A percentile compares a stretch with the other conserved stretches of the same genome.
These are phyloP conservation scores for Fusarium brevicatenulatum DNA, from an alignment of 2,329 filamentous ascomycete species.

Conservation along the genomic window DNA sequence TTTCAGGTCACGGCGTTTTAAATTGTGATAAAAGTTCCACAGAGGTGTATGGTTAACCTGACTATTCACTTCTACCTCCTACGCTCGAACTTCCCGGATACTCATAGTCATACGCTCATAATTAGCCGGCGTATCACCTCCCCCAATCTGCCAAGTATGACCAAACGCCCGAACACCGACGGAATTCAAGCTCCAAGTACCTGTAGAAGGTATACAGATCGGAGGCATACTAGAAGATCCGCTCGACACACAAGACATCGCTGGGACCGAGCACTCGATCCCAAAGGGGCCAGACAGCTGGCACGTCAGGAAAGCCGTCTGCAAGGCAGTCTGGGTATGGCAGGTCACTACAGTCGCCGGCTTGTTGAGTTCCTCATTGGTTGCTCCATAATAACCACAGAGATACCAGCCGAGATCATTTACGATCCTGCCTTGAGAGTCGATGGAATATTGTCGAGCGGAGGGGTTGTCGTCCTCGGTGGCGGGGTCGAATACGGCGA, in stretches of 20 bases:
- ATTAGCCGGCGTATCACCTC: background rate
- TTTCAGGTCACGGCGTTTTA: accelerated
- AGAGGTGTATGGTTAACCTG: accelerated
- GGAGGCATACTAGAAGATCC: background rate
- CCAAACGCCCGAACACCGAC: background rate
- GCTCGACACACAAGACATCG: background rate
- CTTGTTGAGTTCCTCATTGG: accelerated
- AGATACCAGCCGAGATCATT: background rate
- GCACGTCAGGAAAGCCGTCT: background rate
- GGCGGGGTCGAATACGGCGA: background rate
- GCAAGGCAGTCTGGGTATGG: background rate
- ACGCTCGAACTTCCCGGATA: background rate
- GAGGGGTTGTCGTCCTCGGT: background rate
- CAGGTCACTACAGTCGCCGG: background rate
- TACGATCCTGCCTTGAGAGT: background rate
- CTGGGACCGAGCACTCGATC: background rate
- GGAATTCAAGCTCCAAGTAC: background rate
- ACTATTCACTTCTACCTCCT: background rate
- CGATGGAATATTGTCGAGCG: background rate
- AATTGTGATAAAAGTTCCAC: accelerated
- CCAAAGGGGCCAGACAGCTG: background rate
- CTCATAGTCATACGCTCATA: background rate
- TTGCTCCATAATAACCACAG: background rate
- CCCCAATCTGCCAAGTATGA: background rate
- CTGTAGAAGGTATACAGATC: background rate